Base-by-base conservation (phyloP, 176 grass and related monocot genomes). In the Alloteropsis semialata region DNA sequence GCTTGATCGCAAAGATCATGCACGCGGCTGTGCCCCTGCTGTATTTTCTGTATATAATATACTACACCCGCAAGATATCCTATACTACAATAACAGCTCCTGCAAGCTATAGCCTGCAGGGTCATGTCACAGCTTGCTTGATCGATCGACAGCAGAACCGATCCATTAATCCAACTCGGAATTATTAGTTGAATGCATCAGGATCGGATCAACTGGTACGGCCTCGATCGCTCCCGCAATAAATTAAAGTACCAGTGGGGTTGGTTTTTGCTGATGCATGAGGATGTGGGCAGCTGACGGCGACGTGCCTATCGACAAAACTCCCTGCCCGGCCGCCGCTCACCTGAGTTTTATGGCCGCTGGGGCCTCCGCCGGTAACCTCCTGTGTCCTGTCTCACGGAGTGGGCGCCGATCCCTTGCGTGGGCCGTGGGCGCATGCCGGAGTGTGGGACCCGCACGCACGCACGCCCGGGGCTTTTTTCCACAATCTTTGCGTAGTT, bases 351-450 rank as follows among this genome's bases (percentile, higher is more conserved):
- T 9, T 67, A 43, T 87, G 69, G 77, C 25, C 16, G 21, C 58
- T 74, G 67, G 2, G 13, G 84, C 59, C 13, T 75, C 56, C 34
- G 77, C 78, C 78, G 78, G 78, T 21, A 66, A 50, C 75, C 10
- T 3, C 22, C 65, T 18, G 81, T 22, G 8, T 3, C 22, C 65
- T 18, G 81, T 22, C 13, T 44, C n/a, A 44, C n/a, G 18, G 73
- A 13, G 63, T 37, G 83, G 21, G 21, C 42, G 38, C 50, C 36
- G 5, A 17, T 48, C 22, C 5, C 30, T 74, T 39, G 27, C 81
- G 56, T 65, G 0, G 54, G n/a, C 14, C 81, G 56, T 65, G 0
- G 54, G n/a, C 14, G 17, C 42, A 48, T 41, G 62, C 28, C 25
- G 54, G 39, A 17, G 10, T 57, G 25, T 39, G 4, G 15, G 8